Percentiles rank a stretch among this genome's conserved stretches.
These are phyloP conservation scores for Gamsiella multidivaricata DNA, from an alignment of 192 early-diverging fungal genomes.

Conservation along the genomic window DNA sequence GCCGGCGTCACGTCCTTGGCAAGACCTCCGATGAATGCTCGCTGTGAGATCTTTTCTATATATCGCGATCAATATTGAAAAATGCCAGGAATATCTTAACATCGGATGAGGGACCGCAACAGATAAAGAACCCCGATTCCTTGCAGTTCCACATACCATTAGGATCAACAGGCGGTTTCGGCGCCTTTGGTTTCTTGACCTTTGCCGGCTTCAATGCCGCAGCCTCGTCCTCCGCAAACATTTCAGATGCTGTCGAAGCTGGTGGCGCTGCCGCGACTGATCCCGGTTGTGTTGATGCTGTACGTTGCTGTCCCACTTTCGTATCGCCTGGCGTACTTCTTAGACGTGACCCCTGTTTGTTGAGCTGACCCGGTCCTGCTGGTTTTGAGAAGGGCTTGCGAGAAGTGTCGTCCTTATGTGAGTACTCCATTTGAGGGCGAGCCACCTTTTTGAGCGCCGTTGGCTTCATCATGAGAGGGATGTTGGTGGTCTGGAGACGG, in stretches of 20 bases:
- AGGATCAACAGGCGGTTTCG: slow-evolving; percentile 41
- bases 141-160: slow-evolving; percentile 23
- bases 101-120: not conserved
- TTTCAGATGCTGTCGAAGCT: slow-evolving; percentile 9
- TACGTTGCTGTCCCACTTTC: not conserved
- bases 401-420: not conserved
- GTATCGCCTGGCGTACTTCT: not conserved
- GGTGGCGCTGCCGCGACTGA: not conserved
- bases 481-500: too few species aligned
- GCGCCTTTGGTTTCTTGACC: slow-evolving; percentile 42
- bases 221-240: slow-evolving; percentile 17
- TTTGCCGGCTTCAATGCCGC: slow-evolving; percentile 23
- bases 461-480: too few species aligned
- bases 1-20: slow-evolving; percentile 62
- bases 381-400: slow-evolving; percentile 28
- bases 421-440: too few species aligned
- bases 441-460: too few species aligned
- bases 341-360: not conserved
- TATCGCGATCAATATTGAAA: not conserved
- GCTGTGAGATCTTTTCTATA: slow-evolving; percentile 55
- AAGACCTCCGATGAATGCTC: slow-evolving; percentile 85
- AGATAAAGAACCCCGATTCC: not conserved
- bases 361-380: not conserved
- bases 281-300: not conserved
- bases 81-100: not conserved